phyloP scores from a whole-genome alignment of 208 protist genomes.

The Crithidia sp. region DNA sequence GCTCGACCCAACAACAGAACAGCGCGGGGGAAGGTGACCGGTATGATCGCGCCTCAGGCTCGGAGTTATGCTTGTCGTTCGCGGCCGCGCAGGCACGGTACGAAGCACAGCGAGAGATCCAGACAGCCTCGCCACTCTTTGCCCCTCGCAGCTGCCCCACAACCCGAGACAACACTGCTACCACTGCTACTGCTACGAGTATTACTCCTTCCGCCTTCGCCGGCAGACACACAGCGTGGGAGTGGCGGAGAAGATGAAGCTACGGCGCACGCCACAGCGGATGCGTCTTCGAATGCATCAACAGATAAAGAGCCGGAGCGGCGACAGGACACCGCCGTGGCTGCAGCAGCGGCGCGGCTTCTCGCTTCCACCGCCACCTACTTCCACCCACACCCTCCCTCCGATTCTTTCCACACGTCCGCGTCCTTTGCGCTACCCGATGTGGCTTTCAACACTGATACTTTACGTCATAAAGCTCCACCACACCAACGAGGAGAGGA shows the following conservation, averaged over 20 bases:
- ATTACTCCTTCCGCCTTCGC: not conserved
- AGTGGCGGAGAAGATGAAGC: not conserved
- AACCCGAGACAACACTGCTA: not conserved
- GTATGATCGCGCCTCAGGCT: not conserved
- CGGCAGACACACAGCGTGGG: too few species aligned
- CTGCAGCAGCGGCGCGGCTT: not conserved
- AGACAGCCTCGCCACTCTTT: too few species aligned
- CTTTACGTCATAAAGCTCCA: too few species aligned
- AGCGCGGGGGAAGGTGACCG: too few species aligned
- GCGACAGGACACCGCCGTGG: not conserved
- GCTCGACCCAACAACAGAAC: too few species aligned
- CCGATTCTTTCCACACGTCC: not conserved
- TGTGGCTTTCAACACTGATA: too few species aligned
- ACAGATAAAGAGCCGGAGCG: too few species aligned
- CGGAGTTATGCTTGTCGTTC: slow-evolving; percentile 5
- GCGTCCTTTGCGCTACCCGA: too few species aligned
- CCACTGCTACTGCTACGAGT: not conserved
- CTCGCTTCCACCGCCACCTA: slow-evolving; percentile 8
- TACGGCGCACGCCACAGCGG: too few species aligned
- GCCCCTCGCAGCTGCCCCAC: not conserved
- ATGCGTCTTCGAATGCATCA: too few species aligned
- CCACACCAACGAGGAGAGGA: too few species aligned
- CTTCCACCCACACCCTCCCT: not conserved
- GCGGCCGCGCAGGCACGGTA: slow-evolving; percentile 28
- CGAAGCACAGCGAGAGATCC: not conserved